Base-by-base conservation (phyloP, 2,329 filamentous ascomycete genomes). In the Grosmannia clavigera region DNA sequence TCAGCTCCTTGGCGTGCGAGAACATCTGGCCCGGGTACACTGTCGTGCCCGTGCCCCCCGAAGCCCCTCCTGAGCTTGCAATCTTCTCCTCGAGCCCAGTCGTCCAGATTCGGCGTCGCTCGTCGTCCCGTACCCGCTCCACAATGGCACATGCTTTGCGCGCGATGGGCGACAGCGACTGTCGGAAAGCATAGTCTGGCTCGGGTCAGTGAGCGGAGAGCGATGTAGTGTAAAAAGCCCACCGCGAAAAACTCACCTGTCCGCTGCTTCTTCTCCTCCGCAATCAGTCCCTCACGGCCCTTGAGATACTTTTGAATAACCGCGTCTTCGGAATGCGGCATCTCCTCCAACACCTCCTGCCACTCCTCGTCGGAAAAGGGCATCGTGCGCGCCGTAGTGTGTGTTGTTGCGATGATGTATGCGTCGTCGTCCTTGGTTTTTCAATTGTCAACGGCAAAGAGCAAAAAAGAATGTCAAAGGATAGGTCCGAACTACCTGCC, bases 1-100 rank as follows among this genome's bases (percentile, higher is more conserved):
- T 95, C 46, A 84, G 83, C n/a, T 85, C 81, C 72, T 91, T 92
- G 66, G 90, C 90, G 43, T 92, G 79, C 43, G 82, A 85, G 73
- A 96, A 96, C 88, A 95, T 94, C 87, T 96, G 95, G 12, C 92
- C 92, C 0, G 90, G 90, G 69, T 88, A 90, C 57, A 92, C 76
- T 1, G 64, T 61, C 43, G 60, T 58, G 60, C 60, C 64, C 4
- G 33, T 29, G 11, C 61, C 53, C n/a, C 38, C 60, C 10, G 27
- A 33, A 48, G 1, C 53, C 57, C 1, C 10, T 55, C 31, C 75
- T 71, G n/a, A 73, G 75, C 60, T 82, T 74, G 86, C 84, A 3
- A 90, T 75, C 53, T 78, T 78, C 68, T 92, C 85, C 67, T 92
- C 87, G 57, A 87, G 82, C 54, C 83, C 80, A 38, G 81, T 77